Evolutionary conservation across 2,329 filamentous ascomycete genomes (phyloP).

Genomic region (Dothistroma septosporum): DNA sequence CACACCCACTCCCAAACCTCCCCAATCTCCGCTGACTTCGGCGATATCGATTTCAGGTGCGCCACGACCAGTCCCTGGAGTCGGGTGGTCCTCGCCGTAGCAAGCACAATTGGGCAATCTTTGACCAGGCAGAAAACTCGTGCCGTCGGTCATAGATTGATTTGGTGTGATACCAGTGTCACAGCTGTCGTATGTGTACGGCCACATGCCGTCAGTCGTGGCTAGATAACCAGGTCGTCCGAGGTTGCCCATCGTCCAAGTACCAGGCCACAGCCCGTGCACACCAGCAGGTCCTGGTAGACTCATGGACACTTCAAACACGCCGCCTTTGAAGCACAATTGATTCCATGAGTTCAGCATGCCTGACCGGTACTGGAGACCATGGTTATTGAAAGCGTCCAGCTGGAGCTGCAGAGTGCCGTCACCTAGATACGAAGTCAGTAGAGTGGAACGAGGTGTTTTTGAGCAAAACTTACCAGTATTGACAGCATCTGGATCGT

Average conservation of each 20-base stretch:
- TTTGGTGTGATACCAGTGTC: constrained; percentile 50
- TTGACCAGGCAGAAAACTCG: constrained; percentile 44
- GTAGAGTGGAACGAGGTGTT: neutral
- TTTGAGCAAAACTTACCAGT: constrained; percentile 33
- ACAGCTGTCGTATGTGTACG: constrained; percentile 51
- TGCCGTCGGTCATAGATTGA: constrained; percentile 43
- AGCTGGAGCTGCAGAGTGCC: constrained; percentile 55
- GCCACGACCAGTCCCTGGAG: constrained; percentile 45
- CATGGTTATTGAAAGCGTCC: constrained; percentile 61
- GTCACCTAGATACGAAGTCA: constrained; percentile 13
- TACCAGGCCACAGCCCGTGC: constrained; percentile 51
- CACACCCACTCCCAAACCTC: constrained; percentile 38
- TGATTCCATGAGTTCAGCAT: constrained; percentile 53
- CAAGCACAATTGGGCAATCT: constrained; percentile 45
- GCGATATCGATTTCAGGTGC: constrained; percentile 50
- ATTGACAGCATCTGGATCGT: constrained; percentile 48
- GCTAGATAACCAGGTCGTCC: constrained; percentile 50
- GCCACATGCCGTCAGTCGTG: constrained; percentile 54
- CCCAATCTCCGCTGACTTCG: constrained; percentile 46
- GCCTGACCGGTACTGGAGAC: constrained; percentile 48
- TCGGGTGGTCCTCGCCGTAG: constrained; percentile 45
- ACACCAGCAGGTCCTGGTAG: constrained; percentile 49
- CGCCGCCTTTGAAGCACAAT: constrained; percentile 53
- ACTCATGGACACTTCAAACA: constrained; percentile 51
- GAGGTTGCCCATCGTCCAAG: constrained; percentile 54